Percentiles rank a stretch among this genome's conserved stretches.
phyloP scores from a whole-genome alignment of 805 yeast genomes.

The Tetrapisispora fleetii region DNA sequence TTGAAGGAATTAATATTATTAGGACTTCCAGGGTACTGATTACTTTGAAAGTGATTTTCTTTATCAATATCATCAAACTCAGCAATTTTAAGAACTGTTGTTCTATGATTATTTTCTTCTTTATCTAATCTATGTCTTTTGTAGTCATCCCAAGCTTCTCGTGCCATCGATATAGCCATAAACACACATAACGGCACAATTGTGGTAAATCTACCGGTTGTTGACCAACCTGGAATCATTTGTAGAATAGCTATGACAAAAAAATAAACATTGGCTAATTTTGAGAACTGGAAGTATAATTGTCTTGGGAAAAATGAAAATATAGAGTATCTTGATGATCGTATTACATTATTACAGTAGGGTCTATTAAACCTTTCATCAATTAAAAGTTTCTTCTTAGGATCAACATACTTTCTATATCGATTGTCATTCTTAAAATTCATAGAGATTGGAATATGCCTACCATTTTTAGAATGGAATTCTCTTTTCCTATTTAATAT shows the following conservation, averaged over 20 bases:
- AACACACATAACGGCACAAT: conserved; percentile 81
- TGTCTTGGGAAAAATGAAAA: conserved; percentile 83
- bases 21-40: not conserved
- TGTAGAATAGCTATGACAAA: conserved; percentile 84
- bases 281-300: conserved; percentile 81
- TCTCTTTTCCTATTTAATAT: conserved; percentile 38
- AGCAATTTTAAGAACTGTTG: not conserved
- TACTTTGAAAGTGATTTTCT: not conserved
- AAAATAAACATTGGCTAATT: conserved; percentile 85
- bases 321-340: conserved; percentile 78
- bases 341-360: conserved; percentile 58
- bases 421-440: conserved; percentile 26
- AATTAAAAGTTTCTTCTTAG: conserved; percentile 29
- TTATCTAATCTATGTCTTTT: conserved; percentile 77
- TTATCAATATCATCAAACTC: not conserved
- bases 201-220: conserved; percentile 92
- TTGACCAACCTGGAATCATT: conserved; percentile 94
- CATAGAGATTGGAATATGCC: conserved; percentile 60
- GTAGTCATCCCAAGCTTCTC: conserved; percentile 93
- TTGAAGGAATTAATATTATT: not conserved
- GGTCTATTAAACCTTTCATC: conserved; percentile 60
- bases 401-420: conserved; percentile 12
- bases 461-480: conserved; percentile 56
- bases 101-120: conserved; percentile 59
- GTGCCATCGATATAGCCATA: conserved; percentile 75